Evolutionary conservation across 352 stramenopile species (phyloP), one percentile per base, ranked within the genome.

Genomic region (Albugo laibachii): DNA sequence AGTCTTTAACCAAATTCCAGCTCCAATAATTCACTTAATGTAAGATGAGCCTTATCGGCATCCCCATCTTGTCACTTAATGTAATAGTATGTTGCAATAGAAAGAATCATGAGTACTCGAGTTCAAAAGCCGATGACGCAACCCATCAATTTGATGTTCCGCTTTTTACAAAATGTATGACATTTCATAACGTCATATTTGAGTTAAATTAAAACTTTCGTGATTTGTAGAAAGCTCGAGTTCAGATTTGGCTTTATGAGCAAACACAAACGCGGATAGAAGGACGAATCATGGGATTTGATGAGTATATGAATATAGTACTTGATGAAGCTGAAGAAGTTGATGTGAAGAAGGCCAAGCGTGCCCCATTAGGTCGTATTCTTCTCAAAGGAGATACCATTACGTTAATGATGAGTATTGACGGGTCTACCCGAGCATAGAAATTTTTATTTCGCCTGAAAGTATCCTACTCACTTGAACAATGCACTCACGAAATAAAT

Each of bases 221-320:
- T 5, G n/a, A 27, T 43, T 46, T 40, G 48, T 54, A 92, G 77
- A 97, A 97, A 91, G 92, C 81, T 20, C 69, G 93, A 44, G 92
- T 99, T 39, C 89, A 97, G 64, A 93, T 99, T 57, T 99, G 96
- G 95, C 65, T 99, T n/a, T 99, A 98, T 62, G 96, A 99, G 69
- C 94, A 99, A 64, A 94, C 95, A 39, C 92, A 87, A 60, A 97
- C 94, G 63, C 66, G 92, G 52, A 97, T 99, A 50, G 96, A 99
- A 65, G 96, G 95, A n/a, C 88, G 95, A 46, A 98, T 99, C 65
- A 97, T 92, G 73, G 91, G 92, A 41, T 97, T 97, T 61, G 92
- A 97, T 63, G 92, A 97, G 67, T 99, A 99, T 76, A 99, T 99
- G 95, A 99, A 99, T 72, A 74, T 99, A 39, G 93, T 98, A 35